phyloP scores from a whole-genome alignment of 1,139 yeast genomes.

The Sporopachydermia cereana region DNA sequence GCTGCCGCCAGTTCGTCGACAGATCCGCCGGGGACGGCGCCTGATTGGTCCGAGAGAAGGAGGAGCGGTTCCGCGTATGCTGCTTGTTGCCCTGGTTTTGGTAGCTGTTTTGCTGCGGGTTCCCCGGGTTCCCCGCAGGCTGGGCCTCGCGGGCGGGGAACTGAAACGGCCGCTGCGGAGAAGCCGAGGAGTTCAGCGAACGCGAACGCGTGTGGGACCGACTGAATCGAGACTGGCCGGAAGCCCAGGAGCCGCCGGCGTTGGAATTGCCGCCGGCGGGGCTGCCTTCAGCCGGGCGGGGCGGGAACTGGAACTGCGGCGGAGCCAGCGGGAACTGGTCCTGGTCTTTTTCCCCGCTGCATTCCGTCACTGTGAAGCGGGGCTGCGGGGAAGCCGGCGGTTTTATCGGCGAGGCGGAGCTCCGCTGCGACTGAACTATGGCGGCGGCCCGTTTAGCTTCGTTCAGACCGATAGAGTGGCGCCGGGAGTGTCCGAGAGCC shows the following conservation, averaged over 20 bases:
- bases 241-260: constrained; percentile 7
- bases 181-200: constrained; percentile 12
- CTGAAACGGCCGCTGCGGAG: constrained; percentile 27
- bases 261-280: constrained; percentile 7
- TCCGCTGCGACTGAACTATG: constrained; percentile 52
- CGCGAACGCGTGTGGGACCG: constrained; percentile 8
- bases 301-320: constrained; percentile 41
- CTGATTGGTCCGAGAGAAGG: constrained; percentile 2
- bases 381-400: neutral
- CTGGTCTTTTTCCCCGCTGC: neutral
- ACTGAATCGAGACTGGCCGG: constrained; percentile 7
- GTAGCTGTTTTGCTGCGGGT: neutral
- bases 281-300: constrained; percentile 26
- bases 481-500: constrained; percentile 62
- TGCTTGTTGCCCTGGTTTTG: neutral
- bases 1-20: constrained; percentile 11
- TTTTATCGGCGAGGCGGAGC: constrained; percentile 12
- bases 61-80: neutral
- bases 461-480: constrained; percentile 84
- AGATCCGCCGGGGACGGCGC: constrained; percentile 22
- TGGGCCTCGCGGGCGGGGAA: constrained; percentile 12
- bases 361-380: neutral
- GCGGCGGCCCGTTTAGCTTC: constrained; percentile 99
- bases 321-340: constrained; percentile 7
- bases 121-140: neutral